phyloP scores from a whole-genome alignment of 352 stramenopile species.

The Phytophthora sp. region DNA sequence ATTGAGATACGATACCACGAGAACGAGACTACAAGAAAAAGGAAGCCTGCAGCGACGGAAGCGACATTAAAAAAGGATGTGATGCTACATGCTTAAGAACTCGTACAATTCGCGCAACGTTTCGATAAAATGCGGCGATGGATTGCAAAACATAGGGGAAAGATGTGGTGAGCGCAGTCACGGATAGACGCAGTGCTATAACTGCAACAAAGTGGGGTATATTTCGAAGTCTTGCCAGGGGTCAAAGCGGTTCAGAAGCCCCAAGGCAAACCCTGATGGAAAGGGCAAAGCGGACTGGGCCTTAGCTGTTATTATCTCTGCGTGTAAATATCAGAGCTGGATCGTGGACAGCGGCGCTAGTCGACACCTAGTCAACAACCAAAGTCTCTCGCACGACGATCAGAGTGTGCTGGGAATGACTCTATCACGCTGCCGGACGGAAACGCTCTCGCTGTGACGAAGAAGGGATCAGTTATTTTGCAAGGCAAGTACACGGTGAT shows the following conservation, averaged over 20 bases:
- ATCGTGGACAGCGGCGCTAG: slow-evolving; percentile 11
- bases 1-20: too few relatives aligned
- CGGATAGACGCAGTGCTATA: slow-evolving; percentile 2
- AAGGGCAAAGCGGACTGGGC: too few relatives aligned
- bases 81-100: slow-evolving; percentile 3
- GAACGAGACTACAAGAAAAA: too few relatives aligned
- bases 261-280: too few relatives aligned
- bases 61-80: too few relatives aligned
- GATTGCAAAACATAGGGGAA: neutral
- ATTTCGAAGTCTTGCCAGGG: neutral
- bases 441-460: neutral
- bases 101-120: slow-evolving; percentile 2
- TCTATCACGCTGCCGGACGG: neutral
- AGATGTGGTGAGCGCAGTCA: slow-evolving; percentile 5
- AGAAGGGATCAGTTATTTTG: neutral
- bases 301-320: too few relatives aligned
- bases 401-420: neutral
- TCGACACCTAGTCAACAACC: slow-evolving; percentile 8
- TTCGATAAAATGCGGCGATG: neutral
- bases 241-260: neutral
- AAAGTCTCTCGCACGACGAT: neutral
- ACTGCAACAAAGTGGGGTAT: slow-evolving; percentile 1
- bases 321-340: too few relatives aligned
- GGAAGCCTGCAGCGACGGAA: too few relatives aligned
- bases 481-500: neutral